These are phyloP conservation scores for Dianthus caryophyllus DNA, from an alignment of 148 eudicot species.

Conservation along the genomic window DNA sequence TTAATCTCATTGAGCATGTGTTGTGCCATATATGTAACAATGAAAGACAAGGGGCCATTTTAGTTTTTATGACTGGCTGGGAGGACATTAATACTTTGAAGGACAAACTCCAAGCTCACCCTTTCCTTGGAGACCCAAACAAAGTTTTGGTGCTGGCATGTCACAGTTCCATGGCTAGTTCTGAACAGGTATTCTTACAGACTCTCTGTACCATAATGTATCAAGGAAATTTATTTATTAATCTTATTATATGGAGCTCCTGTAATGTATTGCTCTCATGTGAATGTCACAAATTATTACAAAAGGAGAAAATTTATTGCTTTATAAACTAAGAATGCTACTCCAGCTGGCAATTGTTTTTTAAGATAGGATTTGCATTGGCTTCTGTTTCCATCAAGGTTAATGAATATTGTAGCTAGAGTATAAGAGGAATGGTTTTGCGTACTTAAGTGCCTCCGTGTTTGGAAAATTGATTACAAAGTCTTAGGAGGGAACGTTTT, in stretches of 20 bases:
- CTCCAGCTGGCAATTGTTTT: neutral
- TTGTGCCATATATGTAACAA: slow-evolving; percentile 72
- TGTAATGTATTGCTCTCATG: no score
- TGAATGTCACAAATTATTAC: no score
- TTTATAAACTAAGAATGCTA: no score
- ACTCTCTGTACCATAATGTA: neutral
- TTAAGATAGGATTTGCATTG: no score
- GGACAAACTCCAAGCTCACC: slow-evolving; percentile 91
- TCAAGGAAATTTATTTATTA: no score
- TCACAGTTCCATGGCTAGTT: slow-evolving; percentile 97
- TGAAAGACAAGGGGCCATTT: slow-evolving; percentile 90
- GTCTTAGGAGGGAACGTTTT: neutral
- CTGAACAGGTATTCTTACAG: slow-evolving; percentile 67
- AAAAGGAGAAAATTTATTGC: no score
- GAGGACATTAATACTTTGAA: slow-evolving; percentile 93
- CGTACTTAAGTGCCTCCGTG: neutral
- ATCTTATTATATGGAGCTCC: neutral
- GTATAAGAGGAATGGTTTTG: neutral
- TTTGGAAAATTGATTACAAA: neutral
- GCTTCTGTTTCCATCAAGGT: no score
- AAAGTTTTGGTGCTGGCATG: slow-evolving; percentile 85
- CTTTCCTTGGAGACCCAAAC: slow-evolving; percentile 83
- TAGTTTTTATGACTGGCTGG: slow-evolving; percentile 99
- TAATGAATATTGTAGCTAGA: no score
- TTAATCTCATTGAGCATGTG: slow-evolving; percentile 87